Evolutionary conservation across 768 basidiomycete species (phyloP).

Genomic region (Lactarius pseudohatsudake): DNA sequence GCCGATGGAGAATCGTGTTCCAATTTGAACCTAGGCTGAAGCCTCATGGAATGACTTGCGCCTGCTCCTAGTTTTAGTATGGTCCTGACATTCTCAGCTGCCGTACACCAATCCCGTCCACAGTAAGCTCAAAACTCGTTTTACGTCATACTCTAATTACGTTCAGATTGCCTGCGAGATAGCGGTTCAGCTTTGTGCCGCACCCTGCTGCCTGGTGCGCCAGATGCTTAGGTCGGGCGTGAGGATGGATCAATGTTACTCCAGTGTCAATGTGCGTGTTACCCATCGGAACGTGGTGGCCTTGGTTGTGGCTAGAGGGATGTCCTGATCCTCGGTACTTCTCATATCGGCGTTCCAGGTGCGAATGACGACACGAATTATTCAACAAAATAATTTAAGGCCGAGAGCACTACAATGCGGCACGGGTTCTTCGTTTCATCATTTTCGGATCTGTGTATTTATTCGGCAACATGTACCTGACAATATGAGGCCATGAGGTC

Average conservation of each 20-base stretch:
- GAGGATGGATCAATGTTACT: background rate
- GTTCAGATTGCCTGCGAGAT: background rate
- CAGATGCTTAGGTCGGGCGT: background rate
- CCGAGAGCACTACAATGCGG: background rate
- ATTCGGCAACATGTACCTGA: background rate
- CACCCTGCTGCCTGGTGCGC: background rate
- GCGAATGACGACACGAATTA: background rate
- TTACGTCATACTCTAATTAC: background rate
- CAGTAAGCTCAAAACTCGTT: background rate
- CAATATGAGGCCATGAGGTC: background rate
- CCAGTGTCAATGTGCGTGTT: background rate
- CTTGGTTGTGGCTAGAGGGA: too few species aligned
- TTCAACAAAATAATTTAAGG: background rate
- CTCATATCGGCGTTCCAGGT: background rate
- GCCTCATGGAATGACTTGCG: background rate
- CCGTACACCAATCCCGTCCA: background rate
- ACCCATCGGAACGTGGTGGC: too few species aligned
- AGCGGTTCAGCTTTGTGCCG: background rate
- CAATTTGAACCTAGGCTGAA: background rate
- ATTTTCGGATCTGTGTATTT: background rate
- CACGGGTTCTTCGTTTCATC: background rate
- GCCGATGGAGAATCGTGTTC: background rate
- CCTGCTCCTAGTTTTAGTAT: background rate
- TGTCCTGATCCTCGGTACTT: background rate
- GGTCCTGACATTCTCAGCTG: background rate